A percentile compares a stretch with the other conserved stretches of the same genome.
Evolutionary conservation across 805 yeast genomes (phyloP).

Genomic region (Ogataea trehalophila): DNA sequence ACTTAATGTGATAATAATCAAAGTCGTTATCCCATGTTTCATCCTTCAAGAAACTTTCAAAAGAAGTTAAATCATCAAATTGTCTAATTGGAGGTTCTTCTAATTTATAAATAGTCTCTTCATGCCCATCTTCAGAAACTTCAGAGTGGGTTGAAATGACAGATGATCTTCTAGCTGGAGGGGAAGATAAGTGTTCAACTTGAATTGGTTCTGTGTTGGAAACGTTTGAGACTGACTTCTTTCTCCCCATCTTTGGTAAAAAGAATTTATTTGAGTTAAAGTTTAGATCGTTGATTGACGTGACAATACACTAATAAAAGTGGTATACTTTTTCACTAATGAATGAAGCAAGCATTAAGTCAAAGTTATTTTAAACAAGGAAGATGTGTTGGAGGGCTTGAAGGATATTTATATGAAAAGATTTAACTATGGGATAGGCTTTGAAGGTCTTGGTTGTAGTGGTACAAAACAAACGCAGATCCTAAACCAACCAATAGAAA

Average conservation of each 20-base stretch:
- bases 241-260: constrained; percentile 14
- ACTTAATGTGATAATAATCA: constrained; percentile 19
- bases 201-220: constrained; percentile 28
- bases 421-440: no score
- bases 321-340: neutral
- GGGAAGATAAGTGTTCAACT: constrained; percentile 25
- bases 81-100: constrained; percentile 21
- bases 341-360: no score
- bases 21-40: constrained; percentile 35
- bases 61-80: constrained; percentile 57
- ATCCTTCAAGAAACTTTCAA: constrained; percentile 57
- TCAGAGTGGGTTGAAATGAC: constrained; percentile 7
- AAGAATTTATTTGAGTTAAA: no score
- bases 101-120: constrained; percentile 2
- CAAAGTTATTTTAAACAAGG: no score
- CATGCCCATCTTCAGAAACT: constrained; percentile 4
- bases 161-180: constrained; percentile 15
- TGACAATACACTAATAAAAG: neutral
- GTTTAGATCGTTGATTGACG: neutral
- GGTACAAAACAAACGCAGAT: no score
- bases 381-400: no score
- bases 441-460: no score
- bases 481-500: no score
- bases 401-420: no score
- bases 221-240: constrained; percentile 11